A percentile compares a stretch with the other conserved stretches of the same genome.
phyloP scores from a whole-genome alignment of 2,329 filamentous ascomycete genomes.

The Cytospora piceae region DNA sequence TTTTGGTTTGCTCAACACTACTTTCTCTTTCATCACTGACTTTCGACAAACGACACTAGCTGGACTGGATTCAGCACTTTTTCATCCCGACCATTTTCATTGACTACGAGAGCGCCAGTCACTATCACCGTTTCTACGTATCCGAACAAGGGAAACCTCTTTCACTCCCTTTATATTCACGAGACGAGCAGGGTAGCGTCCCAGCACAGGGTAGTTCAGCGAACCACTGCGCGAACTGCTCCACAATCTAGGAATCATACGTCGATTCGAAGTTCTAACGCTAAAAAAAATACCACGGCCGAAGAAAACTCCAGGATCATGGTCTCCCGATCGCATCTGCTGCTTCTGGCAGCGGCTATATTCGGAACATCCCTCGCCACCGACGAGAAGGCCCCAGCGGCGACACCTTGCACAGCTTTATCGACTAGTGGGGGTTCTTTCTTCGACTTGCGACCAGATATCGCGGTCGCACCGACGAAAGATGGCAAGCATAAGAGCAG shows the following conservation, averaged over 20 bases:
- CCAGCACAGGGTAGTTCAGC: conserved; percentile 10
- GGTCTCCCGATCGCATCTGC: conserved; percentile 23
- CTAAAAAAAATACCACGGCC: not conserved
- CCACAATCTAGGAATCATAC: conserved; percentile 5
- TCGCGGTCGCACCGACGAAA: conserved; percentile 49
- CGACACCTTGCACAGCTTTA: conserved; percentile 57
- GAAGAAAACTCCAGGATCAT: conserved; percentile 3
- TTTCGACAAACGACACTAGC: conserved; percentile 3
- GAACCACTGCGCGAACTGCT: conserved; percentile 4
- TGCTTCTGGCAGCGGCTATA: conserved; percentile 27
- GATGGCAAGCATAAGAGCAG: conserved; percentile 49
- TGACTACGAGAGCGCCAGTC: not conserved
- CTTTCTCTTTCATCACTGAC: conserved; percentile 7
- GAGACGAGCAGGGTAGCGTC: conserved; percentile 11
- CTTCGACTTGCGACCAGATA: conserved; percentile 62
- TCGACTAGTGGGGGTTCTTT: conserved; percentile 58
- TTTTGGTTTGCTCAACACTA: conserved; percentile 14
- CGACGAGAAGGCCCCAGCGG: conserved; percentile 42
- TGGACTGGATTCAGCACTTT: conserved; percentile 10
- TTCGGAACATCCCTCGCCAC: conserved; percentile 26
- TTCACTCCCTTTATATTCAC: not conserved
- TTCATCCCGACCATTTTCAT: not conserved
- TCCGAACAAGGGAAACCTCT: conserved; percentile 13
- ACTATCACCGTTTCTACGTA: not conserved
- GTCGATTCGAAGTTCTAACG: not conserved